Evolutionary conservation across 257 asterid species (phyloP).

Genomic region (Penstemon barbatus): DNA sequence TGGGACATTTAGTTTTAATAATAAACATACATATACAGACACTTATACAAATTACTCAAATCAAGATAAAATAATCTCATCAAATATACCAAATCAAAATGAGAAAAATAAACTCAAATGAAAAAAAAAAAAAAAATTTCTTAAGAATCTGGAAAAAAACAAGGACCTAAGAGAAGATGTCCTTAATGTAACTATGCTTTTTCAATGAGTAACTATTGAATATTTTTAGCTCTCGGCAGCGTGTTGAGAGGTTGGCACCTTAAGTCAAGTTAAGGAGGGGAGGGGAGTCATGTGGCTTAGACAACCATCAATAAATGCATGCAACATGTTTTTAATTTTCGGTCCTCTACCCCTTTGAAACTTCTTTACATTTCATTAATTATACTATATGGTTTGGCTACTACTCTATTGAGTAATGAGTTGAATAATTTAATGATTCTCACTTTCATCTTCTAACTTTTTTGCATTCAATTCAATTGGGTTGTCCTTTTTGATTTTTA

Average conservation of each 20-base stretch:
- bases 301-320: slow-evolving; percentile 32
- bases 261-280: slow-evolving; percentile 12
- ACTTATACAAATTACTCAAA: too few relatives aligned
- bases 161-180: background rate
- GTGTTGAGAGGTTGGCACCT: slow-evolving; percentile 33
- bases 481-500: slow-evolving; percentile 15
- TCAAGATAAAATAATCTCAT: too few relatives aligned
- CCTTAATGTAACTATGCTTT: background rate
- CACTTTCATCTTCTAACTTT: background rate
- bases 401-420: slow-evolving; percentile 15
- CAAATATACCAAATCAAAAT: too few relatives aligned
- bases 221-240: slow-evolving; percentile 18
- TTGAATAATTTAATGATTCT: background rate
- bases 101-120: too few relatives aligned
- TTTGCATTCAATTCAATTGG: background rate
- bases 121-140: too few relatives aligned
- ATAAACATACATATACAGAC: too few relatives aligned
- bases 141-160: too few relatives aligned
- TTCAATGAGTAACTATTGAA: too few relatives aligned
- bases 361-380: slow-evolving; percentile 24
- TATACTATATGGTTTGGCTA: slow-evolving; percentile 18
- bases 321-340: background rate
- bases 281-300: slow-evolving; percentile 42
- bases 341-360: slow-evolving; percentile 26
- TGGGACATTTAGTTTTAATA: too few relatives aligned